Percentiles rank a stretch among this genome's conserved stretches.
Evolutionary conservation across 768 basidiomycete species (phyloP).

Genomic region (Sutorius australiensis): DNA sequence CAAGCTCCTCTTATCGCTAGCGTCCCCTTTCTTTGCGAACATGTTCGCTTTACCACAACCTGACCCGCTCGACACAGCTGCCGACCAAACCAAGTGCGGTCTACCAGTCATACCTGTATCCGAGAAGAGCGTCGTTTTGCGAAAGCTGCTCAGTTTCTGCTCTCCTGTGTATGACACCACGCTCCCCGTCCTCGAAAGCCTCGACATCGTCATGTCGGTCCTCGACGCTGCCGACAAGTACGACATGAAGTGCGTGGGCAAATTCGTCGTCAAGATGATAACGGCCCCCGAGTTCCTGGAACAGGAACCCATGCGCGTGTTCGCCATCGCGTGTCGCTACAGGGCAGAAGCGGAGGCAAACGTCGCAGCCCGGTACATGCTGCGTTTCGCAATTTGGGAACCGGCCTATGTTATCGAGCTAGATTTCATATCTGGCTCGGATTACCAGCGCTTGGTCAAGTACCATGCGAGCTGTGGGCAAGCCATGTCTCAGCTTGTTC

Average conservation of each 20-base stretch:
- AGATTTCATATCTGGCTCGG: slow-evolving; percentile 35
- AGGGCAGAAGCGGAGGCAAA: slow-evolving; percentile 33
- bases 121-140: slow-evolving; percentile 42
- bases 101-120: slow-evolving; percentile 45
- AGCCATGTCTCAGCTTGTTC: slow-evolving; percentile 32
- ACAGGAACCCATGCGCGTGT: slow-evolving; percentile 35
- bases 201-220: slow-evolving; percentile 41
- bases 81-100: slow-evolving; percentile 31
- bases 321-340: slow-evolving; percentile 37
- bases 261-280: slow-evolving; percentile 32
- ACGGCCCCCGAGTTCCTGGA: slow-evolving; percentile 31
- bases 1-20: slow-evolving; percentile 50
- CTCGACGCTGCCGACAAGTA: slow-evolving; percentile 48
- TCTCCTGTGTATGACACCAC: slow-evolving; percentile 43
- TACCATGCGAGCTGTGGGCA: slow-evolving; percentile 34
- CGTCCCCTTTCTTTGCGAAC: slow-evolving; percentile 55
- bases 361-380: slow-evolving; percentile 36
- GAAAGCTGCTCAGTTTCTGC: slow-evolving; percentile 43
- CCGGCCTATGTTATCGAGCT: slow-evolving; percentile 34
- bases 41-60: slow-evolving; percentile 54
- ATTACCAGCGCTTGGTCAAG: slow-evolving; percentile 35
- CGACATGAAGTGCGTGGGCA: slow-evolving; percentile 45
- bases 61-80: slow-evolving; percentile 21
- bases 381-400: slow-evolving; percentile 34
- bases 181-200: slow-evolving; percentile 32